A percentile compares a stretch with the other conserved stretches of the same genome.
Evolutionary conservation across 352 stramenopile species (phyloP).

Genomic region (Globisporangium iwayamae): DNA sequence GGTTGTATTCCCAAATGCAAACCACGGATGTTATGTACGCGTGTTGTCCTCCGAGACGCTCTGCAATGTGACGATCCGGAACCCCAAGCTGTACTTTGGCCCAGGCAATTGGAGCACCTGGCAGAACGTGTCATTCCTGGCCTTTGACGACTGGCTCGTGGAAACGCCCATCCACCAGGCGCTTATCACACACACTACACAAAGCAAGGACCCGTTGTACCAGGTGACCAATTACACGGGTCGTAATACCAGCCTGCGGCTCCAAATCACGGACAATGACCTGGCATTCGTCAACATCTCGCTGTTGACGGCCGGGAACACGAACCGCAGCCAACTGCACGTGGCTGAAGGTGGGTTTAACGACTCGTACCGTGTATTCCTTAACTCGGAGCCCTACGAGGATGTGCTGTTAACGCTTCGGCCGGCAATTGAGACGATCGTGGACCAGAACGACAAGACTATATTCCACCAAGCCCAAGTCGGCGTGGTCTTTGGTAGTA

Average conservation of each 20-base stretch:
- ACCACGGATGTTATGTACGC: slow-evolving; percentile 50
- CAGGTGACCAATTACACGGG: slow-evolving; percentile 26
- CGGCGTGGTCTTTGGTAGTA: slow-evolving; percentile 18
- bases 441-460: slow-evolving; percentile 29
- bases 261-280: slow-evolving; percentile 68
- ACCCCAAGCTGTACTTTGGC: slow-evolving; percentile 45
- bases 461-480: slow-evolving; percentile 29
- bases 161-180: slow-evolving; percentile 46
- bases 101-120: slow-evolving; percentile 58
- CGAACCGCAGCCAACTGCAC: slow-evolving; percentile 32
- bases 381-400: slow-evolving; percentile 65
- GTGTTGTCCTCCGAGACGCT: slow-evolving; percentile 23
- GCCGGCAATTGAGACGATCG: slow-evolving; percentile 40
- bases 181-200: slow-evolving; percentile 44
- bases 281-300: slow-evolving; percentile 61
- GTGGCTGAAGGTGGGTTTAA: slow-evolving; percentile 78
- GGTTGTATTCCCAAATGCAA: slow-evolving; percentile 38
- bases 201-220: slow-evolving; percentile 50
- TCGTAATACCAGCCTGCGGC: slow-evolving; percentile 22
- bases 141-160: slow-evolving; percentile 61
- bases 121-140: slow-evolving; percentile 52
- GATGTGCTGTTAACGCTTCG: slow-evolving; percentile 44
- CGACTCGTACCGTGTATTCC: slow-evolving; percentile 56
- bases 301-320: slow-evolving; percentile 20
- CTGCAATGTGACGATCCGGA: slow-evolving; percentile 62